These are phyloP conservation scores for Volvariella surrecta DNA, from an alignment of 1,284 basidiomycete genomes.

Conservation along the genomic window DNA sequence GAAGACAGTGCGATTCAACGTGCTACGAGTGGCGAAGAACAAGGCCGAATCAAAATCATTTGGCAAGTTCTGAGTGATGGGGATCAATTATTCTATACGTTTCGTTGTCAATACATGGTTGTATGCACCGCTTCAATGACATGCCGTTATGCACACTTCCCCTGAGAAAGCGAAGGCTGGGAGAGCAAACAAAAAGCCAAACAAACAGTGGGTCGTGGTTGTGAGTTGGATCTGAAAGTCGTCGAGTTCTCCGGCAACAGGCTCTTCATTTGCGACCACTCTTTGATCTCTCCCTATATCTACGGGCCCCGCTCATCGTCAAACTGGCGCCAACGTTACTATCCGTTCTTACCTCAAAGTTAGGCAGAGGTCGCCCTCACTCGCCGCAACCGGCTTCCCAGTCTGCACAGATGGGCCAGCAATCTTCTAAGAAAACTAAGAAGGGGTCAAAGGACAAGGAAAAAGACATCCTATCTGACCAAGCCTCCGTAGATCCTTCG, in stretches of 20 bases:
- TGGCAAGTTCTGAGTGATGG: constrained; percentile 76
- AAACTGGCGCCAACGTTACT: constrained; percentile 77
- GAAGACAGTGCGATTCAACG: constrained; percentile 99
- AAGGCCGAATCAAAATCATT: constrained; percentile 86
- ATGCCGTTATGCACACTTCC: constrained; percentile 3
- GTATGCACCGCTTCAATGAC: constrained; percentile 1
- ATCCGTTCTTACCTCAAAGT: constrained; percentile 62
- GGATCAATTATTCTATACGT: constrained; percentile 8
- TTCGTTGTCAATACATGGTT: constrained; percentile 1
- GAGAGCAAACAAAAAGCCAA: constrained; percentile 22
- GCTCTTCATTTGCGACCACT: not conserved
- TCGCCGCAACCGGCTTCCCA: constrained; percentile 47
- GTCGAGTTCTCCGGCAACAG: constrained; percentile 9
- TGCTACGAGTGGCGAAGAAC: constrained; percentile 86
- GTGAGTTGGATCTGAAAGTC: constrained; percentile 9
- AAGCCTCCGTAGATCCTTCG: constrained; percentile 19
- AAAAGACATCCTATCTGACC: constrained; percentile 30
- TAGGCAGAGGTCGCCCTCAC: constrained; percentile 61
- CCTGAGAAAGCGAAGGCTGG: constrained; percentile 5
- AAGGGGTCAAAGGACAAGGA: constrained; percentile 63
- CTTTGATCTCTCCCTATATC: constrained; percentile 8
- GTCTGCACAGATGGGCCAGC: constrained; percentile 60
- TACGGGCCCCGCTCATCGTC: constrained; percentile 14
- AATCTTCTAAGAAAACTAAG: constrained; percentile 71
- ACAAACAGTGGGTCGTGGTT: constrained; percentile 12